phyloP scores from a whole-genome alignment of 1,139 yeast species.

The Candida pseudoviswanathii region DNA sequence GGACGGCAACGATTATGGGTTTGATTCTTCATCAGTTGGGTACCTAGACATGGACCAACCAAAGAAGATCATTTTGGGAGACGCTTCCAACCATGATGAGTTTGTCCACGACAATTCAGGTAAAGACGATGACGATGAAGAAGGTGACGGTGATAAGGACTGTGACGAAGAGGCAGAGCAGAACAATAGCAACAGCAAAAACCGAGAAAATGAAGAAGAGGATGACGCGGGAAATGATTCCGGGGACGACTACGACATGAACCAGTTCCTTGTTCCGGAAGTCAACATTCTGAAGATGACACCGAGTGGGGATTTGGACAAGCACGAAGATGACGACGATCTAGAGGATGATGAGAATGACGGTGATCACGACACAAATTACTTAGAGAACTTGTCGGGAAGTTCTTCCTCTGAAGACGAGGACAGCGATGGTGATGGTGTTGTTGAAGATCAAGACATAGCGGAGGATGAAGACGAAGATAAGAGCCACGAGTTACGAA shows the following conservation, averaged over 20 bases:
- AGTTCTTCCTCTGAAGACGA: constrained; percentile 35
- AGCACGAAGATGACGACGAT: constrained; percentile 15
- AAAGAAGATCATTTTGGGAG: constrained; percentile 36
- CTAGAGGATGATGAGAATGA: constrained; percentile 30
- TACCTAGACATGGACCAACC: constrained; percentile 35
- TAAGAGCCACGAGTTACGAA: constrained; percentile 30
- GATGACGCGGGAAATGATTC: constrained; percentile 19
- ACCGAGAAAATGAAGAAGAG: constrained; percentile 17
- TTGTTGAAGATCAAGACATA: constrained; percentile 19
- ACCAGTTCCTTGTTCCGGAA: constrained; percentile 14
- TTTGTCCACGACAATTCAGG: constrained; percentile 28
- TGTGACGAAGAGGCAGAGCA: constrained; percentile 21
- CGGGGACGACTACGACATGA: constrained; percentile 22
- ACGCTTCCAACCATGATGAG: constrained; percentile 36
- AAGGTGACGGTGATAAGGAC: constrained; percentile 31
- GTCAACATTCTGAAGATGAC: constrained; percentile 20
- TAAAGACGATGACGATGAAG: constrained; percentile 2
- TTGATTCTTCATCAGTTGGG: constrained; percentile 39
- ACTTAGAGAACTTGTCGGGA: constrained; percentile 40
- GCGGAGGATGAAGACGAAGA: constrained; percentile 19
- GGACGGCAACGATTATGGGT: constrained; percentile 24
- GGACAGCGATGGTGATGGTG: constrained; percentile 23
- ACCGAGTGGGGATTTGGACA: constrained; percentile 20
- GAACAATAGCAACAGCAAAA: neutral
- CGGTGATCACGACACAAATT: constrained; percentile 28